Percentiles rank a stretch among this genome's conserved stretches.
phyloP scores from a whole-genome alignment of 176 grass and related monocot genomes.

The Zea mays region DNA sequence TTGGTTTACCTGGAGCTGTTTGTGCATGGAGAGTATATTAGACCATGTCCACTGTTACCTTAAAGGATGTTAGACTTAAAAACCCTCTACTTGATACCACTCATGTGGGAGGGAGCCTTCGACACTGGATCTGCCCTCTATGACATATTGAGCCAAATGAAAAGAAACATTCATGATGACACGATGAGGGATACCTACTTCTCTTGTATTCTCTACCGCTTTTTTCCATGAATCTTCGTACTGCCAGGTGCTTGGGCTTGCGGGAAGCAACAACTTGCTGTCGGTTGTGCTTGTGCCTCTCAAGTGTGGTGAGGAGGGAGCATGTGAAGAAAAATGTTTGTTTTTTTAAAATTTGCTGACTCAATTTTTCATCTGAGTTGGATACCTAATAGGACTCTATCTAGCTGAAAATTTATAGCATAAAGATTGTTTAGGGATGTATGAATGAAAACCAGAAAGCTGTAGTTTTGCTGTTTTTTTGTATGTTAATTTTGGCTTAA shows the following conservation, averaged over 20 bases:
- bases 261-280: not conserved
- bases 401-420: not conserved
- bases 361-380: not conserved
- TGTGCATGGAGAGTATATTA: not conserved
- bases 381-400: not conserved
- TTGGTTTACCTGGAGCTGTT: no score
- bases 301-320: not conserved
- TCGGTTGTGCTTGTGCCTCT: not conserved
- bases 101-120: no score
- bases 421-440: not conserved
- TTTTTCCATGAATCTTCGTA: not conserved
- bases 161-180: not conserved
- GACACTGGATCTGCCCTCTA: no score
- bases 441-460: not conserved
- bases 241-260: not conserved
- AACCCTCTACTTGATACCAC: not conserved
- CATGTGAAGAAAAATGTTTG: not conserved
- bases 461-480: not conserved
- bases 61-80: not conserved
- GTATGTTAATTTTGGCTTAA: constrained; percentile 4
- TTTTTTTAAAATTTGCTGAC: not conserved
- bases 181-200: not conserved
- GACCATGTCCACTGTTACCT: not conserved
- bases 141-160: not conserved
- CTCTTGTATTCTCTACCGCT: not conserved